Base-by-base conservation (phyloP, 495 filamentous ascomycete genomes). In the Pyronema omphalodes region DNA sequence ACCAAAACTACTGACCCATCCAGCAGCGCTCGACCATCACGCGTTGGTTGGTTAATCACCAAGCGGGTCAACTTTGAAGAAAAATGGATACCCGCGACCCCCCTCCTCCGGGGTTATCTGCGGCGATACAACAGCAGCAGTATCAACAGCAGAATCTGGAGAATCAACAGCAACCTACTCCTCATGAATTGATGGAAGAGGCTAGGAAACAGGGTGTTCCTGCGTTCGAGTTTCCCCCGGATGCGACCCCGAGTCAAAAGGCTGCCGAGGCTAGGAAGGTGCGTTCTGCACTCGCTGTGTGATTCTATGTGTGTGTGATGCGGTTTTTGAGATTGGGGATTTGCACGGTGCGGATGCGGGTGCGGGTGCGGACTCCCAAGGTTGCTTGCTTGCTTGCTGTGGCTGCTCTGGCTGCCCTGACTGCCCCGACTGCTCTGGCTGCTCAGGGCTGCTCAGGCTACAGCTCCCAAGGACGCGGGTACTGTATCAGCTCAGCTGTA, bases 221-320 rank as follows among this genome's bases (percentile, higher is more conserved):
- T 7, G 89, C 86, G 51, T 87, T 81, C 66, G 78, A 82, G 60
- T 96, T 95, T 69, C 74, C 96, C 65, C 86, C 91, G 2, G 65
- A 94, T 71, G 88, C 88, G 23, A 80, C 75, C 15, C 76, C 84
- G 0, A 85, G 86, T 67, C 76, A 88, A 63, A 96, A 96, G 71
- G 80, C 76, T 46, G 82, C 82, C 19, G 81, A 83, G 56, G 81
- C 82, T 4, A 73, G 74, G 74, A 76, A 81, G 58, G 91, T 95
- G 76, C 53, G 82, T 76, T 40, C 35, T 37, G 58, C 9, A 12
- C 39, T 41, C 15, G 39, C 39, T 12, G 39, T 17, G 39, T n/a
- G n/a, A n/a, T n/a, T n/a, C n/a, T n/a, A 12, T 41, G n/a, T n/a
- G n/a, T 41, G 11, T 41, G 23, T 29, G 23, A 41, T 12, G 39